A percentile compares a stretch with the other conserved stretches of the same genome.
Evolutionary conservation across 2,329 filamentous ascomycete species (phyloP).

Genomic region (Diaporthe caulivora): DNA sequence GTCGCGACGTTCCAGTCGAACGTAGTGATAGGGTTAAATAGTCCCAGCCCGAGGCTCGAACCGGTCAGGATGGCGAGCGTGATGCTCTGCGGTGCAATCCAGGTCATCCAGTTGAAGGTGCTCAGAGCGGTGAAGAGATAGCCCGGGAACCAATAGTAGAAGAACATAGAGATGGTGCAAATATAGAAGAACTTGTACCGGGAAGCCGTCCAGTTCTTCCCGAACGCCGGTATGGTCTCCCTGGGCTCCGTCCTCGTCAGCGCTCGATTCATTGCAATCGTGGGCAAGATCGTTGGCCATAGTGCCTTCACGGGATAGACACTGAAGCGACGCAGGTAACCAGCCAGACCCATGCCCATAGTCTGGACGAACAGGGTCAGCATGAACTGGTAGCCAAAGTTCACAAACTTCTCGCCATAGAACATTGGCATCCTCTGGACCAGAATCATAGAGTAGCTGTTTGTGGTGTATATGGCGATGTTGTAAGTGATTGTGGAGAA

Average conservation of each 20-base stretch:
- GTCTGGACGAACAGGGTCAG: constrained; percentile 56
- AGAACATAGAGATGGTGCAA: constrained; percentile 52
- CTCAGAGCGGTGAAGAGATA: constrained; percentile 58
- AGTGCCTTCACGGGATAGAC: constrained; percentile 54
- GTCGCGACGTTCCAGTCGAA: constrained; percentile 64
- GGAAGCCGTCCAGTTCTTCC: constrained; percentile 53
- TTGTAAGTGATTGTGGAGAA: constrained; percentile 56
- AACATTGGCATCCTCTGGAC: constrained; percentile 53
- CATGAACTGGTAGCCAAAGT: constrained; percentile 56
- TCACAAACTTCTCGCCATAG: constrained; percentile 55
- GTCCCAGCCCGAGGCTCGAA: constrained; percentile 53
- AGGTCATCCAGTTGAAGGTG: constrained; percentile 63
- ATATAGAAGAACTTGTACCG: constrained; percentile 59
- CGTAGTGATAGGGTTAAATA: constrained; percentile 62
- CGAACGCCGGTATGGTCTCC: constrained; percentile 54
- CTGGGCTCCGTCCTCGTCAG: constrained; percentile 49
- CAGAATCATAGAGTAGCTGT: constrained; percentile 52
- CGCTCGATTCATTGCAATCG: constrained; percentile 51
- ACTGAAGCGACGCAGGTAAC: constrained; percentile 53
- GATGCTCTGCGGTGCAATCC: constrained; percentile 61
- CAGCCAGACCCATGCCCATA: constrained; percentile 58
- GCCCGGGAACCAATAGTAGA: constrained; percentile 64
- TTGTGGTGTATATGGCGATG: constrained; percentile 51
- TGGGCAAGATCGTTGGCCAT: constrained; percentile 57
- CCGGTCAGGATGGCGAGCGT: constrained; percentile 59